Evolutionary conservation across 176 grass and related monocot genomes (phyloP).

Genomic region (Oryza officinalis): DNA sequence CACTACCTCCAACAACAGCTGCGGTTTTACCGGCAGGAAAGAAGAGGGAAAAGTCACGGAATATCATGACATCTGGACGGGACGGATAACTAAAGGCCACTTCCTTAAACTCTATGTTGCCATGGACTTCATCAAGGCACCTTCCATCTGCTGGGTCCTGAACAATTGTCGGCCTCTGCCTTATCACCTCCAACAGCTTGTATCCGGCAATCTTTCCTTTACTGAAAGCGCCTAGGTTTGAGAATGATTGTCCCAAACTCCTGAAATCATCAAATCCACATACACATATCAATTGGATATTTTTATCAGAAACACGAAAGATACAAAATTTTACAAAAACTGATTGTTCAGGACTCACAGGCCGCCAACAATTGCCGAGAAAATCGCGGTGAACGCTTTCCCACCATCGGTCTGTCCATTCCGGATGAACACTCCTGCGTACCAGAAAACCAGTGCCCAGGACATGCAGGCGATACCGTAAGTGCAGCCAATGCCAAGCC

Average conservation of each 20-base stretch:
- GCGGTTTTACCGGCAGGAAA: constrained; percentile 76
- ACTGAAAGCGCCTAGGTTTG: constrained; percentile 89
- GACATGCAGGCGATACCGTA: constrained; percentile 96
- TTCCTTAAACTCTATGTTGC: constrained; percentile 89
- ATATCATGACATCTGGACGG: constrained; percentile 73
- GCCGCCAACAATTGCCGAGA: constrained; percentile 85
- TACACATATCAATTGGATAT: constrained; percentile 1
- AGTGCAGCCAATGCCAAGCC: constrained; percentile 80
- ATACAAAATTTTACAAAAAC: background rate
- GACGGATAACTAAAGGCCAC: constrained; percentile 84
- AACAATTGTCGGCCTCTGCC: constrained; percentile 74
- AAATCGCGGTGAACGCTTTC: constrained; percentile 85
- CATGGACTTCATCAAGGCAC: constrained; percentile 71
- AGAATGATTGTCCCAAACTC: constrained; percentile 87
- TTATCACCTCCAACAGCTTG: constrained; percentile 86
- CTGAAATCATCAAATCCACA: constrained; percentile 41
- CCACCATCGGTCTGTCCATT: constrained; percentile 83
- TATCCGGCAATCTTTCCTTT: constrained; percentile 88
- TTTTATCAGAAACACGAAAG: background rate
- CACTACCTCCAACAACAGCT: constrained; percentile 76
- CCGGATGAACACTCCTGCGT: constrained; percentile 78
- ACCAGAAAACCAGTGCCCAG: constrained; percentile 92
- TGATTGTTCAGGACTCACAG: constrained; percentile 49
- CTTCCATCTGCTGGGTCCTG: constrained; percentile 63
- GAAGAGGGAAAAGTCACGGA: constrained; percentile 91